Evolutionary conservation across 164 flowering plant species (phyloP).

Genomic region (Liquidambar formosana): DNA sequence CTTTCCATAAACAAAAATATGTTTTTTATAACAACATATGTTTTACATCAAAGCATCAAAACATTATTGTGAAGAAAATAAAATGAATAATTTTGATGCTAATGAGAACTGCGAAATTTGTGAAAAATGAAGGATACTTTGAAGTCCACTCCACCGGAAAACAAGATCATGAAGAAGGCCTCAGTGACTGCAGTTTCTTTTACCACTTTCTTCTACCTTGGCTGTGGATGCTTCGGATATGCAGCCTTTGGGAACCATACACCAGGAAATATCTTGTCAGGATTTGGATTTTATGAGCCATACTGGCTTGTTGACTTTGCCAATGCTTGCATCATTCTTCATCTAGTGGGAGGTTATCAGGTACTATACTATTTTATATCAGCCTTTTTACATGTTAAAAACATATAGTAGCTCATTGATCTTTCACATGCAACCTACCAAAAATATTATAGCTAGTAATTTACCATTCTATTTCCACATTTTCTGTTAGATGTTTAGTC

Average conservation of each 20-base stretch:
- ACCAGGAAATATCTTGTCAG: slow-evolving; percentile 66
- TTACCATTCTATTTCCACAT: neutral
- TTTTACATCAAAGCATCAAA: no score
- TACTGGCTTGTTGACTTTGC: slow-evolving; percentile 64
- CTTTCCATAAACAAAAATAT: neutral
- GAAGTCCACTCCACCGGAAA: slow-evolving; percentile 59
- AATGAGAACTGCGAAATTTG: no score
- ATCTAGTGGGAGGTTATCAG: slow-evolving; percentile 76
- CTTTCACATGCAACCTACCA: no score
- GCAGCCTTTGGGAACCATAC: slow-evolving; percentile 63
- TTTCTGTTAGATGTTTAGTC: slow-evolving; percentile 49
- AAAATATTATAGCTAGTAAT: no score
- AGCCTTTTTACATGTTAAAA: no score
- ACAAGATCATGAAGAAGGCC: slow-evolving; percentile 57
- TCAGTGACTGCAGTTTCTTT: slow-evolving; percentile 26
- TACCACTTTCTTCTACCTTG: slow-evolving; percentile 56
- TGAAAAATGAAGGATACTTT: slow-evolving; percentile 27
- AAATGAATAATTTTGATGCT: no score
- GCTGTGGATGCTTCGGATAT: slow-evolving; percentile 69
- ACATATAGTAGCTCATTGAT: no score
- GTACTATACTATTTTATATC: slow-evolving; percentile 25
- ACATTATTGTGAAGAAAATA: no score
- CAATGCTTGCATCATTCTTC: slow-evolving; percentile 58
- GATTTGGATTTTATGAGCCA: slow-evolving; percentile 64
- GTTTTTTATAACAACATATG: no score